These are phyloP conservation scores for Helianthus tuberosus DNA, from an alignment of 129 eudicot genomes.

Conservation along the genomic window DNA sequence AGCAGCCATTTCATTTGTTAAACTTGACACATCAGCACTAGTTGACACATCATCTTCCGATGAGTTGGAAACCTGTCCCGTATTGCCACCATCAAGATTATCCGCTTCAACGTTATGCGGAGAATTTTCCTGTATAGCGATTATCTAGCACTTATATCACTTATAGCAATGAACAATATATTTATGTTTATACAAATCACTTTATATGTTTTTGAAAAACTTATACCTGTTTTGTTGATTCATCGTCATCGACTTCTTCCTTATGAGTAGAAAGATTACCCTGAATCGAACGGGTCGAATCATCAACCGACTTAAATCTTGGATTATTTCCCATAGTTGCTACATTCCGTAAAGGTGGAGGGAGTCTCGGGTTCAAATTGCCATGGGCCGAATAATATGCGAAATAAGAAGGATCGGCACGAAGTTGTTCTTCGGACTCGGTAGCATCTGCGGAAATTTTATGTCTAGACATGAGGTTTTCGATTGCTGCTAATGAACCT, in stretches of 20 bases:
- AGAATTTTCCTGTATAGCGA: constrained; percentile 43
- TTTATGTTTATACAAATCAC: constrained; percentile 26
- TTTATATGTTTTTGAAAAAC: constrained; percentile 18
- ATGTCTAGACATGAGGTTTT: constrained; percentile 51
- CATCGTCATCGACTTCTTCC: constrained; percentile 77
- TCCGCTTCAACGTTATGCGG: constrained; percentile 35
- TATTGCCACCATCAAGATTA: constrained; percentile 31
- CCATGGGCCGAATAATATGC: constrained; percentile 43
- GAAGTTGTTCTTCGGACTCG: constrained; percentile 48
- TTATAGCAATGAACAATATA: constrained; percentile 17
- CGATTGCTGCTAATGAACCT: constrained; percentile 75
- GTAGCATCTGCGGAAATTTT: constrained; percentile 31
- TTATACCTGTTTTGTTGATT: constrained; percentile 44
- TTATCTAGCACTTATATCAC: neutral
- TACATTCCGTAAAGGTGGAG: constrained; percentile 41
- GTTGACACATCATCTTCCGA: constrained; percentile 38
- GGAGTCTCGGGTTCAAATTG: constrained; percentile 50
- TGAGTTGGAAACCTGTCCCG: constrained; percentile 36
- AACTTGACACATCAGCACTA: constrained; percentile 36
- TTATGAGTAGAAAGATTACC: constrained; percentile 65
- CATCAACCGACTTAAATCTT: constrained; percentile 46
- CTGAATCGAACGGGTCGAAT: constrained; percentile 36
- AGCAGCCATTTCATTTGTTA: constrained; percentile 36
- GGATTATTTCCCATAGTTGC: constrained; percentile 28
- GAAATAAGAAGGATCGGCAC: constrained; percentile 51